Evolutionary conservation across 2,329 filamentous ascomycete genomes (phyloP).

Genomic region (Septoria petroselini): DNA sequence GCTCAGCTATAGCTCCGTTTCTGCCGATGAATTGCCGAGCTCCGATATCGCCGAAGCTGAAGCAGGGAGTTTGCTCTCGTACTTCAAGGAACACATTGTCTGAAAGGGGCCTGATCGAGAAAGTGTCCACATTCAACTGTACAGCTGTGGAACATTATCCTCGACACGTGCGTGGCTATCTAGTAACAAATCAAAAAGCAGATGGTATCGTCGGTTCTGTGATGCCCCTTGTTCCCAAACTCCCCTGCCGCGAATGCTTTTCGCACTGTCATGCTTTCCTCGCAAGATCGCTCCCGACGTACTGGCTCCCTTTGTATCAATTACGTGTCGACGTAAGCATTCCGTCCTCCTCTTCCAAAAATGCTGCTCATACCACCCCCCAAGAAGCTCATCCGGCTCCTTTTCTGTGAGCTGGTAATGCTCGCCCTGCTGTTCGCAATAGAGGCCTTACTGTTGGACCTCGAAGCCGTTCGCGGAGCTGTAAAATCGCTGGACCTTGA

Average conservation of each 20-base stretch:
- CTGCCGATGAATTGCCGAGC: too few species aligned
- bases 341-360: conserved; percentile 10
- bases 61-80: too few species aligned
- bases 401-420: conserved; percentile 8
- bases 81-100: neutral
- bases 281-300: too few species aligned
- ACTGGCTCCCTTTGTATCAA: too few species aligned
- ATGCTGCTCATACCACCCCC: conserved; percentile 8
- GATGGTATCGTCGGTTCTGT: conserved; percentile 7
- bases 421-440: conserved; percentile 12
- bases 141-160: conserved; percentile 10
- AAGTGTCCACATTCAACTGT: neutral
- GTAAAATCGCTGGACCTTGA: neutral
- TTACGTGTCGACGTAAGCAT: conserved; percentile 9
- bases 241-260: neutral
- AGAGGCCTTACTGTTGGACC: conserved; percentile 4
- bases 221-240: neutral
- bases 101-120: neutral
- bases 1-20: too few species aligned
- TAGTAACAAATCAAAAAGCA: conserved; percentile 7
- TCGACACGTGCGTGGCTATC: conserved; percentile 2
- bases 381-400: conserved; percentile 10
- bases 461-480: neutral
- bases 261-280: neutral
- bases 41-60: too few species aligned